These are phyloP conservation scores for Ormosia semicastrata DNA, from an alignment of 306 rosid species.

Conservation along the genomic window DNA sequence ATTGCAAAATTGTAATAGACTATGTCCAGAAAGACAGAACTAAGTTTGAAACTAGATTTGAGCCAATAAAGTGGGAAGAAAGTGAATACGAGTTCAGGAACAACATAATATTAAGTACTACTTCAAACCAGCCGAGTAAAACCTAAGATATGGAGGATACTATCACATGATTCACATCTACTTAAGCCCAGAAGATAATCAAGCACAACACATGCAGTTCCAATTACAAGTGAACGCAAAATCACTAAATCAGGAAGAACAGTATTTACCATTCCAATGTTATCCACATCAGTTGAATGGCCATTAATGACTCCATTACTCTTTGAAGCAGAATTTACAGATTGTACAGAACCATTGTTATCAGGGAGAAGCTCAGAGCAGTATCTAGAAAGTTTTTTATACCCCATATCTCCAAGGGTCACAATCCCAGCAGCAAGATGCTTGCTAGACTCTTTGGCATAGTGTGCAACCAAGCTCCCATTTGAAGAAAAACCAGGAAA, in stretches of 20 bases:
- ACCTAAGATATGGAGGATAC: neutral
- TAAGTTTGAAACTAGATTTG: neutral
- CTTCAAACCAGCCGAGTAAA: neutral
- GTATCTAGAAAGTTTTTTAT: slow-evolving; percentile 69
- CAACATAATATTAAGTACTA: neutral
- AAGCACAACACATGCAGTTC: neutral
- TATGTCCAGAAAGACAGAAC: neutral
- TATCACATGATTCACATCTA: neutral
- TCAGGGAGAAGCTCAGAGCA: slow-evolving; percentile 74
- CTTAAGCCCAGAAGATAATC: neutral
- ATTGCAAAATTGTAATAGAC: neutral
- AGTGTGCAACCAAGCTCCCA: slow-evolving; percentile 79
- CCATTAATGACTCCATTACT: slow-evolving; percentile 48
- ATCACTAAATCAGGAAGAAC: slow-evolving; percentile 13
- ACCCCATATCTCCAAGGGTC: slow-evolving; percentile 79
- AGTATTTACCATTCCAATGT: slow-evolving; percentile 61
- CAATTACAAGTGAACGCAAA: slow-evolving; percentile 17
- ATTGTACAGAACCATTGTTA: slow-evolving; percentile 39
- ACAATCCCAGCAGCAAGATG: slow-evolving; percentile 78
- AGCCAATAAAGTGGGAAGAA: neutral
- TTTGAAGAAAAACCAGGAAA: slow-evolving; percentile 65
- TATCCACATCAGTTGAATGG: slow-evolving; percentile 50
- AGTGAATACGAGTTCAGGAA: neutral
- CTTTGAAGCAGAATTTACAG: slow-evolving; percentile 44
- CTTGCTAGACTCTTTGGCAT: slow-evolving; percentile 83